These are phyloP conservation scores for Yarrowia sp. DNA, from an alignment of 805 yeast species.

Conservation along the genomic window DNA sequence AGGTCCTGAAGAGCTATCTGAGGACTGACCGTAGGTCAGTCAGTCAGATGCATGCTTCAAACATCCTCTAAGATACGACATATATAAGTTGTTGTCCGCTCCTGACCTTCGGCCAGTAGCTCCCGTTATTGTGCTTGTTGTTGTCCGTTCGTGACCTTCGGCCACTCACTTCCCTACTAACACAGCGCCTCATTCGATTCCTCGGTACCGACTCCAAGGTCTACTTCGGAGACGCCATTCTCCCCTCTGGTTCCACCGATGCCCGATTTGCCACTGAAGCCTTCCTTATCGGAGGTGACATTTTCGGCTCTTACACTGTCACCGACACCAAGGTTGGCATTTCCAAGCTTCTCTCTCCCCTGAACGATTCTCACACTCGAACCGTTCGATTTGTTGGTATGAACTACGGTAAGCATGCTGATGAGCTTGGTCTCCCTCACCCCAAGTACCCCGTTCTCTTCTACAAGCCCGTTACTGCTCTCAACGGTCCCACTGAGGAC, in stretches of 20 bases:
- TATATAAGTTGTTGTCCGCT: too few relatives aligned
- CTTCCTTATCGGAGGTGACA: constrained; percentile 47
- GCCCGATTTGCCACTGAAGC: constrained; percentile 45
- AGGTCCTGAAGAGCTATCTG: too few relatives aligned
- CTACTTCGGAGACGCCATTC: constrained; percentile 51
- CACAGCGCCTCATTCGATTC: constrained; percentile 49
- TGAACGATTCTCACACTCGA: constrained; percentile 41
- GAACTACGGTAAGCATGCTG: constrained; percentile 48
- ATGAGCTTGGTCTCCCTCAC: constrained; percentile 43
- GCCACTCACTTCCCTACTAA: background rate
- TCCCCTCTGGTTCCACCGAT: constrained; percentile 41
- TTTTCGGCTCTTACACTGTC: constrained; percentile 43
- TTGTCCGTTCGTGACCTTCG: too few relatives aligned
- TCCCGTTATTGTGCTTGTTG: too few relatives aligned
- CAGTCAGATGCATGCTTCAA: too few relatives aligned
- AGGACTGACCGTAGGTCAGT: too few relatives aligned
- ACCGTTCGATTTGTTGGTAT: constrained; percentile 52
- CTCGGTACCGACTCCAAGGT: constrained; percentile 45
- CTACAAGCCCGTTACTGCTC: constrained; percentile 50
- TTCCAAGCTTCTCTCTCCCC: constrained; percentile 44
- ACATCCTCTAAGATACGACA: too few relatives aligned
- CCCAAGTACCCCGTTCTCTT: constrained; percentile 53
- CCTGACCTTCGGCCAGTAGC: too few relatives aligned
- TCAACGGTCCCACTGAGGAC: constrained; percentile 46
- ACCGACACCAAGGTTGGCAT: constrained; percentile 42